phyloP scores from a whole-genome alignment of 2,329 filamentous ascomycete species.

The Phyllosticta citriasiana region DNA sequence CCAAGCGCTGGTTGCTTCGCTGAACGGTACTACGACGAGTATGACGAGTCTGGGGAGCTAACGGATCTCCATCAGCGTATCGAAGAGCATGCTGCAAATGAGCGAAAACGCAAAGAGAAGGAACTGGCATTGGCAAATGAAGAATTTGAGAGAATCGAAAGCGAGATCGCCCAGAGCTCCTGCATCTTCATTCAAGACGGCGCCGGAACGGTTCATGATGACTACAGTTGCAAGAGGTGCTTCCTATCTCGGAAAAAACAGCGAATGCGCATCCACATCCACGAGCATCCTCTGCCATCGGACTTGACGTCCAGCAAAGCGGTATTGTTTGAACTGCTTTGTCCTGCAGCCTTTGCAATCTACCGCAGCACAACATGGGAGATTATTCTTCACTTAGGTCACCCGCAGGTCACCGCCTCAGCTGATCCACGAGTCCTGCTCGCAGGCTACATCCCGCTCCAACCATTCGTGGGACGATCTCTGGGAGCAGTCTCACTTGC shows the following conservation, averaged over 20 bases:
- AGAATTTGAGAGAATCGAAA: slow-evolving; percentile 29
- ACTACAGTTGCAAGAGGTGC: slow-evolving; percentile 37
- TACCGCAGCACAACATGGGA: slow-evolving; percentile 47
- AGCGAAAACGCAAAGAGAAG: slow-evolving; percentile 25
- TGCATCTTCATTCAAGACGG: slow-evolving; percentile 22
- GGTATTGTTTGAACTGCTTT: slow-evolving; percentile 43
- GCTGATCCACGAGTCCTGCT: slow-evolving; percentile 20
- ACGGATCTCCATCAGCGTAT: slow-evolving; percentile 26
- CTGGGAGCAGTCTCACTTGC: slow-evolving; percentile 28
- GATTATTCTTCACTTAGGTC: slow-evolving; percentile 31
- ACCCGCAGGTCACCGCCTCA: slow-evolving; percentile 11
- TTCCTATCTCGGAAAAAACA: slow-evolving; percentile 25
- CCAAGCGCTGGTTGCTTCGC: slow-evolving; percentile 37
- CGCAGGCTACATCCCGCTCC: slow-evolving; percentile 24
- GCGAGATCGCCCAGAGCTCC: slow-evolving; percentile 20
- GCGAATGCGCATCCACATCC: slow-evolving; percentile 35
- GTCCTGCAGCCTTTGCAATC: slow-evolving; percentile 34
- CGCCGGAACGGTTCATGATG: not conserved
- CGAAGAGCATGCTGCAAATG: slow-evolving; percentile 19
- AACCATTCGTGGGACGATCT: slow-evolving; percentile 13
- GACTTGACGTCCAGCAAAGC: slow-evolving; percentile 27
- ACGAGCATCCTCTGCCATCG: slow-evolving; percentile 42
- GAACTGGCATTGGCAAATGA: slow-evolving; percentile 28
- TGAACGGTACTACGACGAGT: slow-evolving; percentile 33
- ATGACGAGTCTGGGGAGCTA: slow-evolving; percentile 14